These are phyloP conservation scores for Tylopilus sp. DNA, from an alignment of 768 basidiomycete genomes.

Conservation along the genomic window DNA sequence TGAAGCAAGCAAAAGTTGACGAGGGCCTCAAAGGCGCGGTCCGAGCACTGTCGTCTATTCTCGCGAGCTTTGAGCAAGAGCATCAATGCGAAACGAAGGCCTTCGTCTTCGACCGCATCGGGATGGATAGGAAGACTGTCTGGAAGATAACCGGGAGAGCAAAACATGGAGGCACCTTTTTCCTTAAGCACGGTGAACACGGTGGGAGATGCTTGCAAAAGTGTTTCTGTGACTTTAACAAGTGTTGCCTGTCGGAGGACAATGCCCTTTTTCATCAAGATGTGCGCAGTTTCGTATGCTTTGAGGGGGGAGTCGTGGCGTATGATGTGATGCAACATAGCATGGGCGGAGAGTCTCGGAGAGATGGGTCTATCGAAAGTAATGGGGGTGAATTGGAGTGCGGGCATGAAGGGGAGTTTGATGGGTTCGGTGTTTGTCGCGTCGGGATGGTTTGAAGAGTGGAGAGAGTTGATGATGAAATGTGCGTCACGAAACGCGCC, in stretches of 20 bases:
- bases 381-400: slow-evolving; percentile 38
- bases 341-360: slow-evolving; percentile 58
- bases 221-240: slow-evolving; percentile 33
- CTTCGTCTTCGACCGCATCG: slow-evolving; percentile 35
- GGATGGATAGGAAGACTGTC: slow-evolving; percentile 30
- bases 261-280: slow-evolving; percentile 54
- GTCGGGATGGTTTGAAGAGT: slow-evolving; percentile 32
- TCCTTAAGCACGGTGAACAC: slow-evolving; percentile 17
- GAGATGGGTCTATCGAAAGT: slow-evolving; percentile 51
- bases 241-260: slow-evolving; percentile 48
- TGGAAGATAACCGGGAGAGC: slow-evolving; percentile 11
- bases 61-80: slow-evolving; percentile 53
- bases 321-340: slow-evolving; percentile 61
- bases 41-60: slow-evolving; percentile 51
- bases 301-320: slow-evolving; percentile 46
- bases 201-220: slow-evolving; percentile 23
- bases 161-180: slow-evolving; percentile 16
- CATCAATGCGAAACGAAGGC: slow-evolving; percentile 48
- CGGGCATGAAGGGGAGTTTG: slow-evolving; percentile 23
- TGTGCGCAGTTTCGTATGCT: slow-evolving; percentile 46
- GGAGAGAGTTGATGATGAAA: slow-evolving; percentile 56
- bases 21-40: slow-evolving; percentile 58
- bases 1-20: slow-evolving; percentile 67
- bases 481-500: slow-evolving; percentile 49
- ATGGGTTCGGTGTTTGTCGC: slow-evolving; percentile 2